Base-by-base conservation (phyloP, 1,139 yeast genomes). In the Petasospora rhodanensis region DNA sequence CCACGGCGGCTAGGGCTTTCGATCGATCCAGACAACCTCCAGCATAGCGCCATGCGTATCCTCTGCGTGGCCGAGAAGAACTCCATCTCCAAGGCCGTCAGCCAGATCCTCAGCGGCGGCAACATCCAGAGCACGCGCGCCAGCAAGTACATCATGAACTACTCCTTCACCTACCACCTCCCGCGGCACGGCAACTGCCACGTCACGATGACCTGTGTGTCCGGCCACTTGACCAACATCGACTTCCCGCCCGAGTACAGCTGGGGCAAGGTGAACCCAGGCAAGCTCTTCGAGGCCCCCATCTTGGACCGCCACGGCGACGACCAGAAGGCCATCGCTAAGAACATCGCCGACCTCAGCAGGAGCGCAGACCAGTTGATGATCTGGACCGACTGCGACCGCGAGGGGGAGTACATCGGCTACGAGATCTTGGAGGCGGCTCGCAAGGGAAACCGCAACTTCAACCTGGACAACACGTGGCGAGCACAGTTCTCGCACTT, bases 381-480 rank as follows among this genome's bases (percentile, higher is more conserved):
- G 82, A 86, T 93, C 8, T 93, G 98, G 98, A 93, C 98, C 2
- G 99, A 93, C 68, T 91, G 97, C 60, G 99, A 93, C 65, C 68
- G 98, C 26, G 99, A 93, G 54, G 99, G 99, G 2, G 99, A 93
- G 57, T 82, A 80, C 54, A 93, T 93, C 40, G 99, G 98, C 0
- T 77, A 73, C 65, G 97, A 91, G 53, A 75, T 93, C 16, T 68
- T 73, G 30, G 68, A 74, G 37, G 81, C 80, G 5, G 96, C 96
- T 0, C 55, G 59, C 29, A 63, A 64, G 43, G 70, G 70, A 1
- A 87, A 85, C 54, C 51, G 61, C 1, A 45, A 59, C 1, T 51
- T 85, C 20, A 61, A 56, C 3, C 53, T 73, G 14, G 64, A 61
- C 9, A 68, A 71, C 33, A 61, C 79, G 3, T 74, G 73, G 39